Conservation (phyloP, 2,329 filamentous ascomycete genomes). For the Coniochaeta prunicola region DNA sequence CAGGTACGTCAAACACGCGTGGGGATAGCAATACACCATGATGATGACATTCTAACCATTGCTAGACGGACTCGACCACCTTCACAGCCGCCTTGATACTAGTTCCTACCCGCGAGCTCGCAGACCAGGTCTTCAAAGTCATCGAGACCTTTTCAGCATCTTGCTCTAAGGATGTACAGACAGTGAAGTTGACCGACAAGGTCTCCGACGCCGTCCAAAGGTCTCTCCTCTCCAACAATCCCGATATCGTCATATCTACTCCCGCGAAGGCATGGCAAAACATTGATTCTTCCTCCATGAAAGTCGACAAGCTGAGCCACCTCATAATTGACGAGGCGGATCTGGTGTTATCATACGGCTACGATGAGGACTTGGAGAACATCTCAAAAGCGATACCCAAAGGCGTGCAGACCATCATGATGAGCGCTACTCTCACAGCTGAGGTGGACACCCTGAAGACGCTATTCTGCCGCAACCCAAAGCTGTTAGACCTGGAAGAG, state of each 20-base stretch:
- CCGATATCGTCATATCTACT: conserved; percentile 87
- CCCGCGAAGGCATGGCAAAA: conserved; percentile 77
- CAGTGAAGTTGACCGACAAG: conserved; percentile 83
- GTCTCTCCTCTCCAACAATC: conserved; percentile 75
- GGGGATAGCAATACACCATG: neutral
- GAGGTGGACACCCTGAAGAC: conserved; percentile 82
- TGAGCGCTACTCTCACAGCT: conserved; percentile 84
- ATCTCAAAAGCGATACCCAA: conserved; percentile 73
- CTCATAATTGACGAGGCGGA: conserved; percentile 94
- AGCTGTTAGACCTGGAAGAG: conserved; percentile 74
- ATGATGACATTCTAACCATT: conserved; percentile 1
- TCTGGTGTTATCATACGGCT: conserved; percentile 86
- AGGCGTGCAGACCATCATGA: conserved; percentile 82
- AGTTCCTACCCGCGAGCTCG: conserved; percentile 89
- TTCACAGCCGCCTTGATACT: conserved; percentile 75
- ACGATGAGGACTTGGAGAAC: conserved; percentile 80
- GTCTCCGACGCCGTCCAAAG: conserved; percentile 83
- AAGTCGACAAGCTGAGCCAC: conserved; percentile 63
- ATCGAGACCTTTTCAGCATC: conserved; percentile 72
- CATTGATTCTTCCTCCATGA: conserved; percentile 64
- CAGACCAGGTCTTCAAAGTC: conserved; percentile 78
- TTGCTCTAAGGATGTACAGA: conserved; percentile 75
- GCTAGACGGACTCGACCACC: conserved; percentile 36
- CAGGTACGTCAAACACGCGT: conserved; percentile 11
- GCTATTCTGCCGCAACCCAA: conserved; percentile 77